A percentile compares a stretch with the other conserved stretches of the same genome.
These are phyloP conservation scores for Neurospora cerealis DNA, from an alignment of 495 filamentous ascomycete species.

Conservation along the genomic window DNA sequence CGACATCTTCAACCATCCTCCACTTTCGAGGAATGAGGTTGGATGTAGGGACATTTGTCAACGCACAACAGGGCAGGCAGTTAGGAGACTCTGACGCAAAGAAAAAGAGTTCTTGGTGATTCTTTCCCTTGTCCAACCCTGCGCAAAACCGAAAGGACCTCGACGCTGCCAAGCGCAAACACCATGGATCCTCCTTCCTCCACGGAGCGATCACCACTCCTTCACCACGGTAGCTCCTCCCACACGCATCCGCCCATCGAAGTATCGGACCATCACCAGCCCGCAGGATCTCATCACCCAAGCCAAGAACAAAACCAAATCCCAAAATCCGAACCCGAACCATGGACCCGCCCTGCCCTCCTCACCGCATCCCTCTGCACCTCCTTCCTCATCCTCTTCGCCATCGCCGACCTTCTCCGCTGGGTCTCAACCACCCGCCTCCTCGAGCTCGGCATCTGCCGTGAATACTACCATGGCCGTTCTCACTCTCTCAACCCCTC, in stretches of 20 bases:
- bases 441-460: not conserved
- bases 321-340: not conserved
- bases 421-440: not conserved
- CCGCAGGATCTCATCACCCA: not conserved
- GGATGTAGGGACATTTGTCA: not conserved
- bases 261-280: not conserved
- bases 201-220: not conserved
- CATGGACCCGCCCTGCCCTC: not conserved
- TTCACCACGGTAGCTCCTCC: not conserved
- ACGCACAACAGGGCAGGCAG: not conserved
- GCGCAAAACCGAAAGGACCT: not conserved
- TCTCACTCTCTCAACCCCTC: not conserved
- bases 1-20: not conserved
- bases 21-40: not conserved
- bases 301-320: not conserved
- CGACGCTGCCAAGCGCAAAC: not conserved
- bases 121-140: not conserved
- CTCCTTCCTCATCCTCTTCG: not conserved
- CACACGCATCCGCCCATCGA: too few species aligned
- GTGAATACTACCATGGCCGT: not conserved
- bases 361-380: not conserved
- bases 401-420: not conserved
- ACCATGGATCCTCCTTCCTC: not conserved
- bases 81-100: not conserved
- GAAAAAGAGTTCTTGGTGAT: not conserved